Evolutionary conservation across 305 asterid genomes (phyloP).

Genomic region (Rubia balearica): DNA sequence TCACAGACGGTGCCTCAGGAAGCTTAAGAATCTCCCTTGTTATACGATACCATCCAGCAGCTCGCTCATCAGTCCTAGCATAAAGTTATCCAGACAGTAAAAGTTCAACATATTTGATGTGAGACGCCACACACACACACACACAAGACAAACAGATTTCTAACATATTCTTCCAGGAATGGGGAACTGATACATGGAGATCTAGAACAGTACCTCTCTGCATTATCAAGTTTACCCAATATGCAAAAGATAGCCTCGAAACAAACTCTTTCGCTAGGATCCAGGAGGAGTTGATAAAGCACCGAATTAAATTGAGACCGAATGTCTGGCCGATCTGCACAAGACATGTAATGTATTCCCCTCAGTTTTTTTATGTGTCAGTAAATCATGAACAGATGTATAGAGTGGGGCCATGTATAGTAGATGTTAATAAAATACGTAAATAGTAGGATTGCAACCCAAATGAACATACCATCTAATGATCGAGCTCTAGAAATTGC

Average conservation of each 20-base stretch:
- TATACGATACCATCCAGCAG: slow-evolving; percentile 95
- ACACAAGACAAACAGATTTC: neutral
- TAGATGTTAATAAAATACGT: neutral
- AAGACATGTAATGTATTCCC: slow-evolving; percentile 24
- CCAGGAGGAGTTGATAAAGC: slow-evolving; percentile 93
- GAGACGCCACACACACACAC: neutral
- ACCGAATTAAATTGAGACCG: slow-evolving; percentile 74
- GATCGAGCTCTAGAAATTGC: slow-evolving; percentile 86
- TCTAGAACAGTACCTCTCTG: slow-evolving; percentile 61
- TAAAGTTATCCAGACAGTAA: slow-evolving; percentile 1
- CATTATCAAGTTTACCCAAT: slow-evolving; percentile 79
- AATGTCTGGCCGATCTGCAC: slow-evolving; percentile 83
- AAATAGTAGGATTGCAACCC: neutral
- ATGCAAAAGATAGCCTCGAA: slow-evolving; percentile 96
- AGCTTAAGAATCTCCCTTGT: slow-evolving; percentile 90
- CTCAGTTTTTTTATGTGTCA: slow-evolving; percentile 12
- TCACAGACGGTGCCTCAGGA: slow-evolving; percentile 80
- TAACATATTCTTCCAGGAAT: neutral
- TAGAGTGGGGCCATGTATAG: neutral
- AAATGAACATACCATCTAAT: slow-evolving; percentile 61
- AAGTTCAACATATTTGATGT: slow-evolving; percentile 3
- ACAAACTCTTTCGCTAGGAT: slow-evolving; percentile 98
- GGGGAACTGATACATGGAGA: neutral
- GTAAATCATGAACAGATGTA: neutral
- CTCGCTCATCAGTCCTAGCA: slow-evolving; percentile 91